Evolutionary conservation across 2,329 filamentous ascomycete genomes (phyloP), one percentile per base, ranked within the genome.

Genomic region (Cladobotryum mycophilum): DNA sequence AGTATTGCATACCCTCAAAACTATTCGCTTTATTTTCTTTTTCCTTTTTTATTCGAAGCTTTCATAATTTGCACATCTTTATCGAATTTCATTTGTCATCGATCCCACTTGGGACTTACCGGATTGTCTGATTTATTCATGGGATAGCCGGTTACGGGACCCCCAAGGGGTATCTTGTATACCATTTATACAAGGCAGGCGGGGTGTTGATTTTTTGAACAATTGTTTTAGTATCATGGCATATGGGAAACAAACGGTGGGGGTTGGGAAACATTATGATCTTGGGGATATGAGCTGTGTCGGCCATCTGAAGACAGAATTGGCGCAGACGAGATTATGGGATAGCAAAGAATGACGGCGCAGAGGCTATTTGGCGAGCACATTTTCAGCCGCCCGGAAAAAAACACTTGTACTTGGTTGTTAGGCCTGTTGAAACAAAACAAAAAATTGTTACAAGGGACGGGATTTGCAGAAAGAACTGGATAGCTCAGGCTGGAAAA

Each of bases 1-100:
- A 74, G 72, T 69, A 73, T 67, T 71, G 71, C 72, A 73, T 75
- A 70, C 70, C 71, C 71, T 71, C 71, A 66, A 63, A 55, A 59
- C 53, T 53, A 53, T 45, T 36, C 47, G 42, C 56, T 64, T 18
- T 57, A 57, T 58, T 61, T 53, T 56, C 58, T 59, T 60, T 57
- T 47, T 54, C 55, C 46, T 53, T 59, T 54, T 55, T 52, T 54
- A 56, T 43, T 55, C 53, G 55, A 48, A 53, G 47, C 54, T 49
- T 61, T 53, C 53, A 51, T 57, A 56, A 43, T 55, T 55, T 47
- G 49, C 44, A 41, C 35, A 36, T 53, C 43, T 44, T 47, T 17
- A 41, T 33, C 12, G 45, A 41, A 44, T 47, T 47, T 40, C 51
- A 22, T 53, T 53, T 53, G 51, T 53, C 40, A 46, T n/a, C 14